A percentile compares a stretch with the other conserved stretches of the same genome.
phyloP scores from a whole-genome alignment of 306 rosid species.

The Quercus suber region DNA sequence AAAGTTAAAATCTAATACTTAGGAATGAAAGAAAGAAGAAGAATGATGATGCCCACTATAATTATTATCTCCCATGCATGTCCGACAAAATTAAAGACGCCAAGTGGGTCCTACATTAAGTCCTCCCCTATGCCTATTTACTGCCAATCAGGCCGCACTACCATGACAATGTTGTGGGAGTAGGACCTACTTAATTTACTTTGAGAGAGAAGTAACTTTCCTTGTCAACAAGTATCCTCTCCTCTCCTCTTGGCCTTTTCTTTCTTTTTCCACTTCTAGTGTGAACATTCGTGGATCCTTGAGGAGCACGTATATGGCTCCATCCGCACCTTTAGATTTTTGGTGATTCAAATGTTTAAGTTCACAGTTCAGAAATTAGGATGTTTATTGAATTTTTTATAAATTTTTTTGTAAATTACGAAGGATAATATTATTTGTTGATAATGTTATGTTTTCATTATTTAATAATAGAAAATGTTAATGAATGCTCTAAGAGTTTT shows the following conservation, averaged over 20 bases:
- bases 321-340: not conserved
- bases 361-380: no score
- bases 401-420: no score
- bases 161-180: constrained; percentile 15
- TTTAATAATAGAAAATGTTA: no score
- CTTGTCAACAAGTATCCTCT: not conserved
- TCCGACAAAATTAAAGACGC: constrained; percentile 32
- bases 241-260: not conserved
- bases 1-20: no score
- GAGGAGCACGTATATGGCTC: not conserved
- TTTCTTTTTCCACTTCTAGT: not conserved
- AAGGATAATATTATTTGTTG: no score
- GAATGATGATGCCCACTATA: no score
- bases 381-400: no score
- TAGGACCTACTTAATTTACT: not conserved
- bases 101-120: constrained; percentile 20
- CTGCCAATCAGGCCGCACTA: constrained; percentile 17
- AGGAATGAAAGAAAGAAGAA: no score
- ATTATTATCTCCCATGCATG: constrained; percentile 15
- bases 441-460: no score
- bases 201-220: not conserved
- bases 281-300: constrained; percentile 30
- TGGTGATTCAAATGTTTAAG: not conserved
- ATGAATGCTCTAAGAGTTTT: no score
- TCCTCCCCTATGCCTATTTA: not conserved